Base-by-base conservation (phyloP, 164 flowering plant species). In the Magnolia kwangsiensis region DNA sequence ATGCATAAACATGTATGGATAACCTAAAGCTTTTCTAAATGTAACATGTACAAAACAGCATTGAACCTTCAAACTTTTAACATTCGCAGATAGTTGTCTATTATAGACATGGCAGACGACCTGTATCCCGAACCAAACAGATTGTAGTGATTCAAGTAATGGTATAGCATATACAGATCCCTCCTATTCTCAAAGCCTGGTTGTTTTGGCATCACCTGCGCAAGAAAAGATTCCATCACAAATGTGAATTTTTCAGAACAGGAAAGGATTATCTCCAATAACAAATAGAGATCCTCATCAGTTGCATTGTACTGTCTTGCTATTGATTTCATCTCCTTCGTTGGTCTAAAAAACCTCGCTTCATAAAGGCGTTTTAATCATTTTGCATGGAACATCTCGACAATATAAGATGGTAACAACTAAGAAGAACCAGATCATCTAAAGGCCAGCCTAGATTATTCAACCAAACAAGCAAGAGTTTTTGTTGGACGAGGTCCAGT, bases 141-240 rank as follows among this genome's bases (percentile, higher is more conserved):
- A 77, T 96, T 96, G 80, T 93, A 96, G 79, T 96, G 99, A 78
- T 96, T 96, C 85, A 96, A 81, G 88, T 96, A 93, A 78, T 96
- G 99, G 79, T 96, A 96, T 80, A 96, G 71, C 93, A 88, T 75
- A 69, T 94, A 96, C 4, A 96, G 85, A 79, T 96, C 96, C 81
- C 89, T 91, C 82, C 98, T 87, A 75, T 84, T 86, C 86, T 94
- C 98, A 71, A 88, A 88, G 1, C 97, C 97, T 66, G 92, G 90
- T 78, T 96, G 99, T 79, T 92, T 92, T 1, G 99, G 99, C 91
- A 96, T 92, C 80, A 96, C 97, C 99, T 96, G 86, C 68, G 37
- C 14, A 49, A 63, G 24, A 65, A 69, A 63, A 55, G 61, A 55
- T 27, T 16, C 45, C 71, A 45, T 24, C n/a, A 20, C 24, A 79